Conservation (phyloP, 1,284 basidiomycete species). For the Rugosomyces carneus region DNA sequence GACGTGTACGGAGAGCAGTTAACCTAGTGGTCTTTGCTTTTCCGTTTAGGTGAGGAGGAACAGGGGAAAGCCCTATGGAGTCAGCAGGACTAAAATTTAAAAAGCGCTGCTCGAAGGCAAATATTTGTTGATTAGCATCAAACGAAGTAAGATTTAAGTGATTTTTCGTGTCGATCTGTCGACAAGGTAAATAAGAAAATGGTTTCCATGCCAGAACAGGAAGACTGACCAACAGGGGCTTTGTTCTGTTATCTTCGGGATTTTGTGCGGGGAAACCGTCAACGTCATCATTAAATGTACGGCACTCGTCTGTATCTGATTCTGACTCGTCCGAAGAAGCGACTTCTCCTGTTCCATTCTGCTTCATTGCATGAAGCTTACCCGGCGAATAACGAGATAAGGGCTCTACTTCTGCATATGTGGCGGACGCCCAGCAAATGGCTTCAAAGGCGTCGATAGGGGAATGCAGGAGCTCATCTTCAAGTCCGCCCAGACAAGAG, state of each 20-base stretch:
- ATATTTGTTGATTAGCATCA: conserved; percentile 18
- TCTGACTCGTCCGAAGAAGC: conserved; percentile 21
- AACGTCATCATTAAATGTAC: conserved; percentile 21
- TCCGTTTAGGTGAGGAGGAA: conserved; percentile 11
- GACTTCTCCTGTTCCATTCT: not conserved
- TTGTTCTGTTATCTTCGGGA: not conserved
- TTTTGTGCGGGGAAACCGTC: conserved; percentile 1
- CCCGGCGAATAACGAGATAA: not conserved
- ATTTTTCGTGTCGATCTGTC: conserved; percentile 16
- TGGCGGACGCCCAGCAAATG: conserved; percentile 24
- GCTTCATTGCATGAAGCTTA: not conserved
- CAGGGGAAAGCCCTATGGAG: conserved; percentile 24
- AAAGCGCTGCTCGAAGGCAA: conserved; percentile 19
- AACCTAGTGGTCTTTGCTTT: conserved; percentile 10
- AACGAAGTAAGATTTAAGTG: conserved; percentile 12
- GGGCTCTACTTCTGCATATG: conserved; percentile 16
- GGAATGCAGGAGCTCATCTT: conserved; percentile 29
- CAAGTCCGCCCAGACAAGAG: conserved; percentile 32
- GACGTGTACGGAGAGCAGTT: conserved; percentile 14
- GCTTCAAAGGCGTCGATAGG: conserved; percentile 30
- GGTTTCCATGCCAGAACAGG: not conserved
- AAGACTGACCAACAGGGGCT: conserved; percentile 6
- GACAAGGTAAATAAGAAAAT: conserved; percentile 1
- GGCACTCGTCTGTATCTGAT: conserved; percentile 24
- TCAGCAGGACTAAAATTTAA: conserved; percentile 19